These are phyloP conservation scores for Kazachstania africana DNA, from an alignment of 805 yeast genomes.

Conservation along the genomic window DNA sequence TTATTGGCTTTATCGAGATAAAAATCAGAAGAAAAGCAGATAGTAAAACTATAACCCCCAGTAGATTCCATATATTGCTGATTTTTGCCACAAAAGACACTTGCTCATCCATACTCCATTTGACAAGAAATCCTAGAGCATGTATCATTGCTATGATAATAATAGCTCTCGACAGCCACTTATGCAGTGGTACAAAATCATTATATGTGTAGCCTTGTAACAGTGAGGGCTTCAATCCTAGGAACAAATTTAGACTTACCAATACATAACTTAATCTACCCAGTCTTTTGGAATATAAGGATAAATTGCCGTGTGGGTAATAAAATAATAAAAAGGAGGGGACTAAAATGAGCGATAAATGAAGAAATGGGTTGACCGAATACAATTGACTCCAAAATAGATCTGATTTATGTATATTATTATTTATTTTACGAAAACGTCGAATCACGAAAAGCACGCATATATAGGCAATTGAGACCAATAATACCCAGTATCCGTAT, in stretches of 20 bases:
- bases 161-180: slow-evolving; percentile 58
- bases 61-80: slow-evolving; percentile 29
- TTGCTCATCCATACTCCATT: slow-evolving; percentile 35
- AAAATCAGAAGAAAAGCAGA: slow-evolving; percentile 29
- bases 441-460: slow-evolving; percentile 26
- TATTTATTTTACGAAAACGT: slow-evolving; percentile 29
- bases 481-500: slow-evolving; percentile 45
- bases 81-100: slow-evolving; percentile 27
- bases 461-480: slow-evolving; percentile 32
- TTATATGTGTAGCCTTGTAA: slow-evolving; percentile 34
- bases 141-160: slow-evolving; percentile 37
- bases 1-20: slow-evolving; percentile 37
- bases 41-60: slow-evolving; percentile 39
- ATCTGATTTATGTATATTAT: slow-evolving; percentile 28
- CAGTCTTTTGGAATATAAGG: slow-evolving; percentile 35
- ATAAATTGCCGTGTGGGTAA: slow-evolving; percentile 12
- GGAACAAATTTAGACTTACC: slow-evolving; percentile 43
- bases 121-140: slow-evolving; percentile 37
- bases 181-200: slow-evolving; percentile 46
- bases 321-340: slow-evolving; percentile 27
- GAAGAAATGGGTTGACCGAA: slow-evolving; percentile 25
- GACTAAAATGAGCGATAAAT: slow-evolving; percentile 26
- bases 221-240: slow-evolving; percentile 47
- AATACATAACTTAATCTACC: slow-evolving; percentile 54
- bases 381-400: slow-evolving; percentile 26